These are phyloP conservation scores for Apiospora hydei DNA, from an alignment of 2,329 filamentous ascomycete species.

Conservation along the genomic window DNA sequence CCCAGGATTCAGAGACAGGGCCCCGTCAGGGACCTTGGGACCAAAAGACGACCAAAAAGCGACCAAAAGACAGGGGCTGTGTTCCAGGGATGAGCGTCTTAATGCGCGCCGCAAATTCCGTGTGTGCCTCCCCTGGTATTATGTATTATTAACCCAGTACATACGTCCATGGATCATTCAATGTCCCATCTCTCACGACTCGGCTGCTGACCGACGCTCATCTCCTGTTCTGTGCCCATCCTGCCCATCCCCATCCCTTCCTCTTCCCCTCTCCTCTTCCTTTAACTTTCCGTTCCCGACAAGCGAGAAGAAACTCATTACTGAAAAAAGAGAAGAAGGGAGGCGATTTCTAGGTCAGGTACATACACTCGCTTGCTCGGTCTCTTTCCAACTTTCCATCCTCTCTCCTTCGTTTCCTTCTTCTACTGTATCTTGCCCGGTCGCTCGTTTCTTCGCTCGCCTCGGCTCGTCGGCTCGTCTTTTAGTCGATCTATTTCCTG, in stretches of 20 bases:
- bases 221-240: conserved; percentile 4
- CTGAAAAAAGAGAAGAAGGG: not conserved
- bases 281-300: not conserved
- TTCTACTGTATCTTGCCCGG: not conserved
- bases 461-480: not conserved
- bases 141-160: not conserved
- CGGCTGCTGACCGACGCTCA: conserved; percentile 7
- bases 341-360: conserved; percentile 4
- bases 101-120: conserved; percentile 7
- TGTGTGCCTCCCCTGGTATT: not conserved
- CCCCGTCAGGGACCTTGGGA: too few relatives aligned
- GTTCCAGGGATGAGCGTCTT: not conserved
- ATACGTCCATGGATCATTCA: not conserved
- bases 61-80: not conserved
- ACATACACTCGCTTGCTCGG: not conserved
- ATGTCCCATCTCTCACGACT: conserved; percentile 1
- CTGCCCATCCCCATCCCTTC: not conserved
- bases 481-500: conserved; percentile 8
- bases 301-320: not conserved
- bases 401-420: conserved; percentile 8
- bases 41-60: not conserved
- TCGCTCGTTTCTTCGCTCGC: conserved; percentile 11
- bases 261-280: not conserved
- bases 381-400: not conserved
- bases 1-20: conserved; percentile 17